Base-by-base conservation (phyloP, 345 rosid genomes). In the Eucalyptus tenuipes region DNA sequence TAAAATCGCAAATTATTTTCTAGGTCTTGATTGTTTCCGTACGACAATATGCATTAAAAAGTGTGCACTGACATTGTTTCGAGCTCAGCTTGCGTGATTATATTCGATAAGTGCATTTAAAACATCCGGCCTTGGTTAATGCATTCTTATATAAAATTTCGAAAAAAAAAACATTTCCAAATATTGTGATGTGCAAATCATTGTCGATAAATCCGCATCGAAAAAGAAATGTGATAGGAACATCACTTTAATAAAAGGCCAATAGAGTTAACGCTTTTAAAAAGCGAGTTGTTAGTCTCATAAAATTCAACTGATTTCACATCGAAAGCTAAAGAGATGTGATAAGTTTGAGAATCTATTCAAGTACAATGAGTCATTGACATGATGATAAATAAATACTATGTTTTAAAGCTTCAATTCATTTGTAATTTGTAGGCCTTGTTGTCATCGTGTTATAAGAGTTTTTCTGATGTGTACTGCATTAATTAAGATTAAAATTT, bases 151-250 rank as follows among this genome's bases (percentile, higher is more conserved):
- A 59, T 27, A 59, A 59, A 59, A 59, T 27, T 0, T 27, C 14
- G 40, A 37, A 4, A 59, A 11, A 59, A 7, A 12, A 7, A 10
- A 57, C 13, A 57, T 57, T 57, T 57, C 29, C 13, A 57, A 57
- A 25, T 57, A 57, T 29, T 29, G 15, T 13, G 20, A 64, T n/a
- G 20, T 20, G 11, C 10, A 15, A 12, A 4, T 29, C 33, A 29
- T 61, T 7, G 0, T 29, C 0, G 1, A n/a, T 64, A n/a, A n/a
- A 64, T n/a, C 5, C 2, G 0, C 5, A 64, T 8, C 1, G 12
- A 15, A 15, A n/a, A 7, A 66, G 2, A 66, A 16, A 31, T 66
- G 40, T 4, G 40, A 31, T 14, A 7, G 40, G 1, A 66, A 66
- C 20, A 15, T 15, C 40, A 8, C 20, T 66, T 15, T n/a, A 66